These are phyloP conservation scores for Fraxinus floribunda DNA, from an alignment of 305 asterid species.

Conservation along the genomic window DNA sequence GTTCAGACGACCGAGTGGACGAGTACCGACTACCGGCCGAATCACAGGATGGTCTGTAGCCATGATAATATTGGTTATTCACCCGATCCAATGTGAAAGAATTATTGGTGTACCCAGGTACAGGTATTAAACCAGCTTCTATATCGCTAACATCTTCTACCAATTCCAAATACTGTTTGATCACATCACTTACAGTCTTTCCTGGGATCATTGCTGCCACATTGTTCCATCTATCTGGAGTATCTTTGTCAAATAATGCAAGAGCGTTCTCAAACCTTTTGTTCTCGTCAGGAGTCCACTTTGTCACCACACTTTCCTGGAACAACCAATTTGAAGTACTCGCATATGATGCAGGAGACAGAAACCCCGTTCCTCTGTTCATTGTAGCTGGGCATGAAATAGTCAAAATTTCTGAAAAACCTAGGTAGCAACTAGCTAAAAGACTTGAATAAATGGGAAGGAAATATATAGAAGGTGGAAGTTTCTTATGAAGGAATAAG, in stretches of 20 bases:
- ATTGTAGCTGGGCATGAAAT: background rate
- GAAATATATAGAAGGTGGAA: background rate
- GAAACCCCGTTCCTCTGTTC: background rate
- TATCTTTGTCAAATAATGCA: constrained; percentile 73
- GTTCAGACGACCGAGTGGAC: constrained; percentile 47
- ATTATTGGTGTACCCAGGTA: constrained; percentile 57
- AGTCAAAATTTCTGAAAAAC: background rate
- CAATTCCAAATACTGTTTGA: constrained; percentile 66
- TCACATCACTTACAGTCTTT: constrained; percentile 66
- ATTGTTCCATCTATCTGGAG: constrained; percentile 87
- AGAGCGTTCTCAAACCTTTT: constrained; percentile 79
- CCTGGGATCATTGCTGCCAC: constrained; percentile 91
- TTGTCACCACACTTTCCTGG: constrained; percentile 12
- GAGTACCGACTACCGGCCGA: constrained; percentile 13
- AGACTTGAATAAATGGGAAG: background rate
- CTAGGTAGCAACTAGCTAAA: background rate
- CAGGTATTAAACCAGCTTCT: constrained; percentile 77
- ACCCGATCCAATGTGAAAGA: constrained; percentile 73
- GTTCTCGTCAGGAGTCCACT: constrained; percentile 84
- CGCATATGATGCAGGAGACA: background rate
- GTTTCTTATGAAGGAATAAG: background rate
- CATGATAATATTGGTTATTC: constrained; percentile 35
- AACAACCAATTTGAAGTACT: background rate
- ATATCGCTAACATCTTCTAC: constrained; percentile 72
- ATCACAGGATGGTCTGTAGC: background rate